These are phyloP conservation scores for Venturiaceae sp. DNA, from an alignment of 2,329 filamentous ascomycete species.

Conservation along the genomic window DNA sequence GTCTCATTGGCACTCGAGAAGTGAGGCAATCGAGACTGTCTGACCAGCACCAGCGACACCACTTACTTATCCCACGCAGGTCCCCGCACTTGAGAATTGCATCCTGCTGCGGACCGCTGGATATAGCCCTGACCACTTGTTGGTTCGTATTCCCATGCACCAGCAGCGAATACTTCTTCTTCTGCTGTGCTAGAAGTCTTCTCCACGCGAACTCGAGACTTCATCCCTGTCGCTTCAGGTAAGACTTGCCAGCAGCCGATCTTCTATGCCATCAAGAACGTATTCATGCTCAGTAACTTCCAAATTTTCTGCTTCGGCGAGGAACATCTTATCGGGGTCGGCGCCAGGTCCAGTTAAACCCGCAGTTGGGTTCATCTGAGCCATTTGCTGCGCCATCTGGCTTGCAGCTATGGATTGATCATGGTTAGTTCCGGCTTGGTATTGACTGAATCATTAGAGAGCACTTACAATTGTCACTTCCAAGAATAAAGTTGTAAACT, in stretches of 20 bases:
- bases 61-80: not conserved
- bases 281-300: constrained; percentile 92
- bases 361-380: constrained; percentile 60
- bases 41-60: not conserved
- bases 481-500: constrained; percentile 93
- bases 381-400: constrained; percentile 82
- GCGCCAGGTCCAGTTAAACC: constrained; percentile 87
- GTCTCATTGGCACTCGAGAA: not conserved
- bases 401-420: constrained; percentile 57
- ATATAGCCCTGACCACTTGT: not conserved
- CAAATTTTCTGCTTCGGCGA: constrained; percentile 86
- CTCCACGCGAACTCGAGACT: not conserved
- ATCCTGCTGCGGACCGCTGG: not conserved
- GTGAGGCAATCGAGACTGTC: not conserved
- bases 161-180: not conserved
- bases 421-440: not conserved
- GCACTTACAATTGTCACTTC: constrained; percentile 81
- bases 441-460: not conserved
- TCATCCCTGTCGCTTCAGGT: not conserved
- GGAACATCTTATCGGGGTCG: constrained; percentile 92
- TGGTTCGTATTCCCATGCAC: not conserved
- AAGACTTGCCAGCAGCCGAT: constrained; percentile 56
- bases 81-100: not conserved
- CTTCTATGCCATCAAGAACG: constrained; percentile 79
- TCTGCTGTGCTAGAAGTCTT: not conserved